Evolutionary conservation across 305 asterid species (phyloP).

Genomic region (Petunia hybrid): DNA sequence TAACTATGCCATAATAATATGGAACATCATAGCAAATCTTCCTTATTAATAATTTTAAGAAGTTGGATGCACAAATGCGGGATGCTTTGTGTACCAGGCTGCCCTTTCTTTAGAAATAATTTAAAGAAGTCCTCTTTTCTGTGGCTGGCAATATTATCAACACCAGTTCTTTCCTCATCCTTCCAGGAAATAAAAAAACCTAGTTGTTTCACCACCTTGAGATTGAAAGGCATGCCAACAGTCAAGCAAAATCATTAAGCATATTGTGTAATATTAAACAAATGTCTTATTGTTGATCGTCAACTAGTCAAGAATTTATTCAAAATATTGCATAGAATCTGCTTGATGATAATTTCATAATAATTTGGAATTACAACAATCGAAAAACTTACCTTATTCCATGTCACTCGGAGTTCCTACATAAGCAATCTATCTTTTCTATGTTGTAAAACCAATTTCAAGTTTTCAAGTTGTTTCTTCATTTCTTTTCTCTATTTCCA

Average conservation of each 20-base stretch:
- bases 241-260: no score
- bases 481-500: background rate
- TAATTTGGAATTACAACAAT: background rate
- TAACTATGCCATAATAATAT: slow-evolving; percentile 18
- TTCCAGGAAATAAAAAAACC: background rate
- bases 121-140: background rate
- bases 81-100: no score
- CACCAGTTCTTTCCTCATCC: background rate
- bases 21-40: background rate
- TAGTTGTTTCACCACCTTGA: no score
- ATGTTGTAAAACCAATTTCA: background rate
- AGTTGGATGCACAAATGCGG: no score
- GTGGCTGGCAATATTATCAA: background rate
- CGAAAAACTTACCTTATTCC: background rate
- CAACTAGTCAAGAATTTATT: background rate
- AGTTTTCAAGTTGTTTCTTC: background rate
- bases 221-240: no score
- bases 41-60: background rate
- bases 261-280: no score
- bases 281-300: no score
- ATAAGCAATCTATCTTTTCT: background rate
- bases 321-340: background rate
- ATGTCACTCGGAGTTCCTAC: background rate
- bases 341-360: no score
- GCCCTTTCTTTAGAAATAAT: no score